Evolutionary conservation across 768 basidiomycete genomes (phyloP).

Genomic region (Ramaria sp.): DNA sequence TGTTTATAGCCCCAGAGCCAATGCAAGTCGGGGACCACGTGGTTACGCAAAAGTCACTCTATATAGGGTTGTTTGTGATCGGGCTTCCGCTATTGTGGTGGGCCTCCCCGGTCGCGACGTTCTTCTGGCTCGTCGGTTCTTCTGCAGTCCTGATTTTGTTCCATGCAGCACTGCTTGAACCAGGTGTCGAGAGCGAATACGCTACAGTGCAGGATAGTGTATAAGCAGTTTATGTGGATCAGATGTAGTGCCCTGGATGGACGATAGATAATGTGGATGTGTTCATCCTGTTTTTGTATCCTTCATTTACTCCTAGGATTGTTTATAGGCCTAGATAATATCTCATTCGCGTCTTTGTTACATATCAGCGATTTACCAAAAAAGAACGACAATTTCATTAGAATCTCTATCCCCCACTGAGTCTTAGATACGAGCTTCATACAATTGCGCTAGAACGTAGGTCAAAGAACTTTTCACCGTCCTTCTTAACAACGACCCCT

Average conservation of each 20-base stretch:
- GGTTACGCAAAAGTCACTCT: slow-evolving; percentile 84
- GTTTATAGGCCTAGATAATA: neutral
- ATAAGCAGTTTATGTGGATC: slow-evolving; percentile 21
- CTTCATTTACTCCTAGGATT: neutral
- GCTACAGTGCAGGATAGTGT: slow-evolving; percentile 63
- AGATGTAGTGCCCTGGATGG: neutral
- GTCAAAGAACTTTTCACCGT: slow-evolving; percentile 50
- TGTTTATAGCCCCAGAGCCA: slow-evolving; percentile 63
- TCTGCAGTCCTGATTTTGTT: slow-evolving; percentile 74
- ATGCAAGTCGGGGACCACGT: slow-evolving; percentile 71
- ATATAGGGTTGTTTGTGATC: slow-evolving; percentile 81
- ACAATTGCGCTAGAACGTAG: slow-evolving; percentile 40
- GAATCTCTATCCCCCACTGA: neutral
- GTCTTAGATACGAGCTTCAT: slow-evolving; percentile 12
- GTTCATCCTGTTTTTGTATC: neutral
- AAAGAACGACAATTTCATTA: too few species aligned
- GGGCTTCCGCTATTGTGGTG: slow-evolving; percentile 82
- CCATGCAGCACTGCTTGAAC: slow-evolving; percentile 85
- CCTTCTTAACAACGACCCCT: slow-evolving; percentile 70
- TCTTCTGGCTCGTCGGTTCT: slow-evolving; percentile 93
- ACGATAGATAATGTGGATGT: neutral
- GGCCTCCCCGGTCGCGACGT: slow-evolving; percentile 63
- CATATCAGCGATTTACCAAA: too few species aligned
- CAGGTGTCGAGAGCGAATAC: slow-evolving; percentile 92
- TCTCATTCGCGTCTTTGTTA: too few species aligned